Conservation (phyloP, 768 basidiomycete genomes). For the Phylloporus arenicola region DNA sequence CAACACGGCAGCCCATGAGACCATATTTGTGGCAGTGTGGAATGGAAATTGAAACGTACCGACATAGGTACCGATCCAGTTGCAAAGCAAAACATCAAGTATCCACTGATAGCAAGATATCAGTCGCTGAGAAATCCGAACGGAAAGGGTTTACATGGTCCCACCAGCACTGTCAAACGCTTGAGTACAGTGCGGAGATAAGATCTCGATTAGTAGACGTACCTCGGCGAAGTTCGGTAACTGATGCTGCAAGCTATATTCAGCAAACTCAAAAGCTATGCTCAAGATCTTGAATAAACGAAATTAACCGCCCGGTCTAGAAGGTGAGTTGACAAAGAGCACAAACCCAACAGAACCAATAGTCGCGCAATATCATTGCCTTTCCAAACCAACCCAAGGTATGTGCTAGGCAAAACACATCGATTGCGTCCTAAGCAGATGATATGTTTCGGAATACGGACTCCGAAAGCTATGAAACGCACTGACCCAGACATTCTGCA, state of each 20-base stretch:
- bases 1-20: constrained; percentile 12
- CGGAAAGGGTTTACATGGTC: constrained; percentile 61
- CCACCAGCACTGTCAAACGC: constrained; percentile 72
- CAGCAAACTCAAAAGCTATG: constrained; percentile 82
- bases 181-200: constrained; percentile 19
- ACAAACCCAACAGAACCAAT: constrained; percentile 90
- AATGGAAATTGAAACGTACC: constrained; percentile 38
- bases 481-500: constrained; percentile 62
- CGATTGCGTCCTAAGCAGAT: constrained; percentile 59
- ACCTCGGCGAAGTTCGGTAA: constrained; percentile 87
- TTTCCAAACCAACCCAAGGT: constrained; percentile 89
- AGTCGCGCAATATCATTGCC: constrained; percentile 83
- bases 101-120: constrained; percentile 56
- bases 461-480: neutral
- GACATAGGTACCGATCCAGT: constrained; percentile 82
- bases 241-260: constrained; percentile 85
- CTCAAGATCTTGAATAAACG: constrained; percentile 60
- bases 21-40: constrained; percentile 6
- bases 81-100: constrained; percentile 80
- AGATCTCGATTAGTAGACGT: constrained; percentile 22
- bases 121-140: constrained; percentile 6
- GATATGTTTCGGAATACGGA: neutral
- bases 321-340: neutral
- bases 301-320: constrained; percentile 5
- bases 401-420: constrained; percentile 85